Conservation (phyloP, 2,329 filamentous ascomycete species). For the Aspergillus latus region DNA sequence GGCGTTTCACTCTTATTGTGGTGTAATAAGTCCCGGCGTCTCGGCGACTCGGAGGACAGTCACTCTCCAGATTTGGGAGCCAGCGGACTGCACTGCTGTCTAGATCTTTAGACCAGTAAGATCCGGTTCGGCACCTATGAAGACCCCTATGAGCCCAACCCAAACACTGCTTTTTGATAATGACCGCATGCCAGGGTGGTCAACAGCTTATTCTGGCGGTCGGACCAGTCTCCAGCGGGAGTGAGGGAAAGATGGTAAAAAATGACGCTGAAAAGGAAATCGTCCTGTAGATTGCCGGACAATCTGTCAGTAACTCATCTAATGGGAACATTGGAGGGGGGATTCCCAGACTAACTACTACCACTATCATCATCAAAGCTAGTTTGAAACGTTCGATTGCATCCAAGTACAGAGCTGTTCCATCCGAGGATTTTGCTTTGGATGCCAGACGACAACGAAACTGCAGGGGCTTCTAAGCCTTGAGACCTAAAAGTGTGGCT, state of each 20-base stretch:
- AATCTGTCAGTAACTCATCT: background rate
- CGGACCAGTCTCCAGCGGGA: no score
- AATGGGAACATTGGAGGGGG: background rate
- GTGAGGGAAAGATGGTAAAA: background rate
- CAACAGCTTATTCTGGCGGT: no score
- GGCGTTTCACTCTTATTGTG: no score
- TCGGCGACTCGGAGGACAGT: no score
- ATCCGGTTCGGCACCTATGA: no score
- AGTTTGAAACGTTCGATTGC: background rate
- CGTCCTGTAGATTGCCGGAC: background rate
- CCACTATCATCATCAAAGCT: background rate
- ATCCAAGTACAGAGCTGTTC: background rate
- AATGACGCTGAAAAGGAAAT: background rate
- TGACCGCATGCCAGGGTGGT: no score
- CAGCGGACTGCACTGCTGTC: no score
- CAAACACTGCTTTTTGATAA: no score
- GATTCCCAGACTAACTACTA: background rate
- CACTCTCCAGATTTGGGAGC: no score
- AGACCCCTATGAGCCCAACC: no score
- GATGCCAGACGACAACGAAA: background rate
- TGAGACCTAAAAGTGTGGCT: background rate
- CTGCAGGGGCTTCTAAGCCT: background rate
- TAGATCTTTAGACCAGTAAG: no score
- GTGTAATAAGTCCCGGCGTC: no score
- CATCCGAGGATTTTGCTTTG: background rate